phyloP scores from a whole-genome alignment of 352 stramenopile genomes.

The Phytophthora europaea region DNA sequence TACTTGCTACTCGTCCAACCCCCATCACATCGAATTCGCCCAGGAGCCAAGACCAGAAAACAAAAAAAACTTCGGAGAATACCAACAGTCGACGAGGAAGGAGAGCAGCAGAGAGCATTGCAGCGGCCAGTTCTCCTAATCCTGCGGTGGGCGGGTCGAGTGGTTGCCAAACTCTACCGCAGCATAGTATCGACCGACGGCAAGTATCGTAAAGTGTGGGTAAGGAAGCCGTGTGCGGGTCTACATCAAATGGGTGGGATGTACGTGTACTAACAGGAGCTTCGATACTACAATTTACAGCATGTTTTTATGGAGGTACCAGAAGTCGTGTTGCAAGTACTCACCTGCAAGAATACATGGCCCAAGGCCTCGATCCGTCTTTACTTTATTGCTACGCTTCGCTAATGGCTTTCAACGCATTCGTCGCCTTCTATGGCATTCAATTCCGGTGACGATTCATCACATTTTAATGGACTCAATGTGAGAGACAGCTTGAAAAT shows the following conservation, averaged over 20 bases:
- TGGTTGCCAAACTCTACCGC: slow-evolving; percentile 6
- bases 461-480: slow-evolving; percentile 53
- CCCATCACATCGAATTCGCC: slow-evolving; percentile 15
- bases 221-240: slow-evolving; percentile 10
- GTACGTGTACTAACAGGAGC: neutral
- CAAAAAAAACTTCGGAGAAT: neutral
- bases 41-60: slow-evolving; percentile 9
- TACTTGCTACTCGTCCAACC: slow-evolving; percentile 24
- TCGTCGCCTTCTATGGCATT: slow-evolving; percentile 46
- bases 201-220: slow-evolving; percentile 41
- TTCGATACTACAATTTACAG: slow-evolving; percentile 9
- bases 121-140: neutral
- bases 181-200: slow-evolving; percentile 25
- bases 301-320: slow-evolving; percentile 44
- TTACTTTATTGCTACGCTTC: slow-evolving; percentile 47
- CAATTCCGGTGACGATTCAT: slow-evolving; percentile 42
- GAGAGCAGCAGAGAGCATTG: neutral
- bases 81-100: neutral
- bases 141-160: neutral
- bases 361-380: slow-evolving; percentile 26
- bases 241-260: neutral
- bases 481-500: slow-evolving; percentile 20
- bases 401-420: slow-evolving; percentile 51
- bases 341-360: slow-evolving; percentile 41
- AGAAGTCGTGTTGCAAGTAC: slow-evolving; percentile 40